Base-by-base conservation (phyloP, 139 green algal genomes). In the Ulvella scutata region DNA sequence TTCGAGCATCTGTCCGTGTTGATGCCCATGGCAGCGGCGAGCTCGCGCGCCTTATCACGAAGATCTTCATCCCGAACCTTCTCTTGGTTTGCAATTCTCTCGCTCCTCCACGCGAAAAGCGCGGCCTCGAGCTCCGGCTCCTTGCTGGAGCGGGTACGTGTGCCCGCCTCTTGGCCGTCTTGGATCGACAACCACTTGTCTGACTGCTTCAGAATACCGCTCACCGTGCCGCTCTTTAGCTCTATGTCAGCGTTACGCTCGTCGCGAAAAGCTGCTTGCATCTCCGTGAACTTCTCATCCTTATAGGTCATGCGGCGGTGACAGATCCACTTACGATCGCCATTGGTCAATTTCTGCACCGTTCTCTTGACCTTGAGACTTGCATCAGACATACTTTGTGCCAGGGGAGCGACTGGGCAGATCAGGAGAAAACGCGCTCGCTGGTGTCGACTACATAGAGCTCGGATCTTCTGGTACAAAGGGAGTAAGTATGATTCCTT, bases 31-130 rank as follows among this genome's bases (percentile, higher is more conserved):
- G 44, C 44, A 26, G 44, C 44, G 4, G 44, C 44, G 10, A 62
- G 29, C 44, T 62, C 44, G n/a, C 44, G 6, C 9, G 44, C 44
- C 44, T 62, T 62, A 20, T 62, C 29, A 7, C 44, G 6, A 23
- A 62, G 13, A 62, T 62, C 44, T 62, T 62, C 44, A 62, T 62
- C 44, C n/a, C 44, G 44, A 26, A 62, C 44, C 33, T 62, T 62
- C 10, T 62, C 44, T 7, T 62, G n/a, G 4, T 62, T 62, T 9
- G 44, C 44, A 62, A 62, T 23, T 20, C 33, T 23, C 33, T 62
- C 44, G 9, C n/a, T 26, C 33, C 44, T 62, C 44, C 44, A 62
- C 4, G 44, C 44, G 44, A 36, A 62, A 62, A 62, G 44, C 44
- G 44, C 44, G 7, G 44, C 44, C 33, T 62, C 44, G 9, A 62